Conservation (phyloP, 2,329 filamentous ascomycete genomes). For the Talaromyces sp. region DNA sequence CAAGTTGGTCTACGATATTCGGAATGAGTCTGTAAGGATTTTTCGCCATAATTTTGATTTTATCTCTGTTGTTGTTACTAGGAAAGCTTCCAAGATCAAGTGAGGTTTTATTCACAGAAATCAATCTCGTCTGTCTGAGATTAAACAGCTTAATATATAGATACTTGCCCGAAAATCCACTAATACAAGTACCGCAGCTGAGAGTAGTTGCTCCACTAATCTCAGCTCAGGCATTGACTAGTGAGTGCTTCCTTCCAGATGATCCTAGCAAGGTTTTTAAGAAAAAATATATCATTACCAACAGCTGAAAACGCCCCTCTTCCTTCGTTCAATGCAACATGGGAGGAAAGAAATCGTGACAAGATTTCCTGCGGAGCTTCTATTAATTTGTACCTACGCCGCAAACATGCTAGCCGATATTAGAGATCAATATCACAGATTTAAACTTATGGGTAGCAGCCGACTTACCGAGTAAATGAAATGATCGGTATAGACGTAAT, state of each 20-base stretch:
- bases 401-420: neutral
- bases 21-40: conserved; percentile 27
- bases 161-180: neutral
- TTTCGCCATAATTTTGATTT: neutral
- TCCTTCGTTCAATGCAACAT: neutral
- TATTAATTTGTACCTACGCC: neutral
- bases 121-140: neutral
- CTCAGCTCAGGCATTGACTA: neutral
- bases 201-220: too few species aligned
- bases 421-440: neutral
- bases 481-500: too few species aligned
- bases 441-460: neutral
- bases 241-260: neutral
- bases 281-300: neutral
- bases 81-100: neutral
- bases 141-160: neutral
- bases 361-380: neutral
- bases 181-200: too few species aligned
- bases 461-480: too few species aligned
- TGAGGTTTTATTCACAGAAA: neutral
- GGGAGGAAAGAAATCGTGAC: neutral
- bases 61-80: neutral
- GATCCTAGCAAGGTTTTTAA: neutral
- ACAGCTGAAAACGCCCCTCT: neutral
- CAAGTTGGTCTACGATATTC: conserved; percentile 35